Percentiles rank a stretch among this genome's conserved stretches.
phyloP scores from a whole-genome alignment of 2,329 filamentous ascomycete species.

The Fusarium camptoceras region DNA sequence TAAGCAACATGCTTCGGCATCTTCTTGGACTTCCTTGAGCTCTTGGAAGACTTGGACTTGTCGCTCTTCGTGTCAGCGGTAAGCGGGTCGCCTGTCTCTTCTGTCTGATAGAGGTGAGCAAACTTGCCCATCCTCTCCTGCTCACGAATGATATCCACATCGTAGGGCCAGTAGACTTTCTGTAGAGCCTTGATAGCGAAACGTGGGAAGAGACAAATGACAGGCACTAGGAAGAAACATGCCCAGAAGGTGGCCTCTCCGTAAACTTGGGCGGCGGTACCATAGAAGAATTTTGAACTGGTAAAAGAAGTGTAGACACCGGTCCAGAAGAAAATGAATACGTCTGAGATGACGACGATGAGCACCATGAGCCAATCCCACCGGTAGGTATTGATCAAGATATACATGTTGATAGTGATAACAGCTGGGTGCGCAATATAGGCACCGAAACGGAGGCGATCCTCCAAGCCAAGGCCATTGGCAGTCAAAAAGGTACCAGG shows the following conservation, averaged over 20 bases:
- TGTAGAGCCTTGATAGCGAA: conserved; percentile 89
- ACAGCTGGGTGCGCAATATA: conserved; percentile 88
- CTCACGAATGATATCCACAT: conserved; percentile 96
- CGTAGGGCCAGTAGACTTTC: conserved; percentile 92
- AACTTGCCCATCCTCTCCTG: conserved; percentile 88
- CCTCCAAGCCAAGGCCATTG: conserved; percentile 81
- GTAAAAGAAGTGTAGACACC: conserved; percentile 77
- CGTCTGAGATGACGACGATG: conserved; percentile 82
- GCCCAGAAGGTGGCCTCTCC: conserved; percentile 88
- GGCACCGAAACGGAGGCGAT: conserved; percentile 85
- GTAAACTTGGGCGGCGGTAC: conserved; percentile 82
- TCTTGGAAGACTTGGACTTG: conserved; percentile 69
- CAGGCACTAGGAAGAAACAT: conserved; percentile 79
- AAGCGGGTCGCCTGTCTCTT: conserved; percentile 50
- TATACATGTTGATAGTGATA: conserved; percentile 91
- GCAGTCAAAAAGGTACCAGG: conserved; percentile 75
- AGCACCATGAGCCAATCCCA: conserved; percentile 98
- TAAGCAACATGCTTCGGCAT: conserved; percentile 68
- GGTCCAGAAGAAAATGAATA: conserved; percentile 96
- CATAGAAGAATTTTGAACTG: conserved; percentile 72
- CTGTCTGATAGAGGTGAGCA: conserved; percentile 68
- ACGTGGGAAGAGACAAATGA: conserved; percentile 86
- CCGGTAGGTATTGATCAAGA: conserved; percentile 94
- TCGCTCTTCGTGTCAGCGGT: conserved; percentile 55
- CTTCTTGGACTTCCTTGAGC: conserved; percentile 55